Evolutionary conservation across 2,329 filamentous ascomycete genomes (phyloP).

Genomic region (Ilyonectria sp.): DNA sequence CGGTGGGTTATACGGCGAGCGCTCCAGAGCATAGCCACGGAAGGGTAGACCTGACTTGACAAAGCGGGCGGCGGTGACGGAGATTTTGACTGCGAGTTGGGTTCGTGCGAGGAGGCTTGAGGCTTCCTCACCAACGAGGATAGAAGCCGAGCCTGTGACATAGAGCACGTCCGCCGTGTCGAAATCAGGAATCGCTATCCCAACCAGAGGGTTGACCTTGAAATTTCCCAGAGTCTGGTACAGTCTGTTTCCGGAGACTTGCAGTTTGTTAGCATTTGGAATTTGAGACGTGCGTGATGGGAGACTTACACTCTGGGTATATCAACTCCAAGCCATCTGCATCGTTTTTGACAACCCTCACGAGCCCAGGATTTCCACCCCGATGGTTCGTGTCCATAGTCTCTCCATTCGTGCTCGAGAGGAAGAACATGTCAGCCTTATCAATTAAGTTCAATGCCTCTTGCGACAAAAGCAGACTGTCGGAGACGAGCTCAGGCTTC

Average conservation of each 20-base stretch:
- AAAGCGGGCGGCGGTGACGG: conserved; percentile 72
- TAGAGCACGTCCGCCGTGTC: conserved; percentile 81
- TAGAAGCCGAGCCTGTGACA: conserved; percentile 76
- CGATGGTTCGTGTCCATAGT: conserved; percentile 90
- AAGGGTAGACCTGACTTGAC: conserved; percentile 79
- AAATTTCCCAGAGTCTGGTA: conserved; percentile 91
- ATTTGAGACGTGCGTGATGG: neutral
- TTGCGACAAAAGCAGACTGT: conserved; percentile 61
- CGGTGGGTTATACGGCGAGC: conserved; percentile 85
- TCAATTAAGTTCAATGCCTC: conserved; percentile 72
- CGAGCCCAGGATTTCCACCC: conserved; percentile 81
- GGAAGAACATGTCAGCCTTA: conserved; percentile 82
- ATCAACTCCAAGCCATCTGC: conserved; percentile 66
- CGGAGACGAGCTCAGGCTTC: conserved; percentile 64
- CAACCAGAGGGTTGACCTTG: conserved; percentile 74
- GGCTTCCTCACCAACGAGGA: conserved; percentile 77
- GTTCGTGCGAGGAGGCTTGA: conserved; percentile 75
- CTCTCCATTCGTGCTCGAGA: conserved; percentile 75
- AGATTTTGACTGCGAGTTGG: conserved; percentile 81
- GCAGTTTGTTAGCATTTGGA: conserved; percentile 28
- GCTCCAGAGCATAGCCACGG: conserved; percentile 70
- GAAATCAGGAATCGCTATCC: conserved; percentile 82
- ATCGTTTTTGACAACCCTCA: conserved; percentile 75
- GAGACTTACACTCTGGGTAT: conserved; percentile 79
- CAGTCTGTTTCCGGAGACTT: conserved; percentile 82